phyloP scores from a whole-genome alignment of 2,329 filamentous ascomycete genomes.

The Pestalotiopsis sp. region DNA sequence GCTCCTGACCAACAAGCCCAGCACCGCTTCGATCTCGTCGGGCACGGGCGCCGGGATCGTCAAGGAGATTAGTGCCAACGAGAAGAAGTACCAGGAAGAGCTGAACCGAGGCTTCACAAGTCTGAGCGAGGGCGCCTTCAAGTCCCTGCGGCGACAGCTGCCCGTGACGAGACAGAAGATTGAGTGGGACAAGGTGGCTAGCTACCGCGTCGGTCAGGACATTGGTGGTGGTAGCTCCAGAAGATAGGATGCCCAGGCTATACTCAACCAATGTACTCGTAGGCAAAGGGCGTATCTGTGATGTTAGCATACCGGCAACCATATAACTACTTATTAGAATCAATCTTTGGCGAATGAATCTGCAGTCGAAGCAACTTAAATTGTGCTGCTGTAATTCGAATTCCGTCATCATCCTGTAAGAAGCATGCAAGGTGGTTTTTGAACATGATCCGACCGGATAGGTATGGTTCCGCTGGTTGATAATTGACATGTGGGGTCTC shows the following conservation, averaged over 20 bases:
- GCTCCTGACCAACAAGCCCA: slow-evolving; percentile 82
- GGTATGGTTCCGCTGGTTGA: not conserved
- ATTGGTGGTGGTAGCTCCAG: slow-evolving; percentile 69
- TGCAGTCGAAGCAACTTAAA: not conserved
- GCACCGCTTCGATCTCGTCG: slow-evolving; percentile 63
- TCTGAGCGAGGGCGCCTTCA: slow-evolving; percentile 93
- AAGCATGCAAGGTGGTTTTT: not conserved
- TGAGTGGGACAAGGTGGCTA: slow-evolving; percentile 97
- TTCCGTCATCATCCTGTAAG: not conserved
- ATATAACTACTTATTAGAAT: not conserved
- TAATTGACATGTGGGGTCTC: not conserved
- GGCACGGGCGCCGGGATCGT: slow-evolving; percentile 70
- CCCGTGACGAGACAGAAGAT: slow-evolving; percentile 98
- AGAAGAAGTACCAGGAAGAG: slow-evolving; percentile 96
- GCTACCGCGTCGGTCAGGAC: slow-evolving; percentile 83
- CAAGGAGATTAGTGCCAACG: slow-evolving; percentile 74
- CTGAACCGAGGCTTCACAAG: slow-evolving; percentile 87
- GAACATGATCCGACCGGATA: not conserved
- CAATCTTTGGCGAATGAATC: not conserved
- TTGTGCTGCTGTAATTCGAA: not conserved
- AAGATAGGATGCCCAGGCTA: slow-evolving; percentile 37
- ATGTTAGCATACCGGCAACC: slow-evolving; percentile 9
- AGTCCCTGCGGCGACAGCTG: slow-evolving; percentile 86
- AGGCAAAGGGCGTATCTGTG: slow-evolving; percentile 4
- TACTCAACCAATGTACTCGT: too few species aligned